Evolutionary conservation across 2,329 filamentous ascomycete genomes (phyloP).

Genomic region (Ascochyta viciae-villosae): DNA sequence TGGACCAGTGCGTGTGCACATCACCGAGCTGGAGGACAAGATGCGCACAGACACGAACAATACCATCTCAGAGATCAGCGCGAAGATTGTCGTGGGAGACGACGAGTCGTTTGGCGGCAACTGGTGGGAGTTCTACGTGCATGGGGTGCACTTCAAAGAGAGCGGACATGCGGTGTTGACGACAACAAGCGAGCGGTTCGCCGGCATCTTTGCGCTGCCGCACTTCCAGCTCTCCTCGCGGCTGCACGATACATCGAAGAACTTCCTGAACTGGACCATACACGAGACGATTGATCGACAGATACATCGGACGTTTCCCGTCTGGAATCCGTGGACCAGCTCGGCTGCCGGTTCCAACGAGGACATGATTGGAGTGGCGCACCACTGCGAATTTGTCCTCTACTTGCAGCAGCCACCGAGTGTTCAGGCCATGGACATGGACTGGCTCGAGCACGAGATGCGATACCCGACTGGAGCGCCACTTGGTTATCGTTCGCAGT

Average conservation of each 20-base stretch:
- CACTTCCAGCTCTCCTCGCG: slow-evolving; percentile 73
- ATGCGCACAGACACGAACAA: slow-evolving; percentile 42
- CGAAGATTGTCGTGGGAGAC: slow-evolving; percentile 75
- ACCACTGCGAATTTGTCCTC: slow-evolving; percentile 87
- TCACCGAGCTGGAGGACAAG: slow-evolving; percentile 62
- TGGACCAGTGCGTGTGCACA: slow-evolving; percentile 72
- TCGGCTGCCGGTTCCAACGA: slow-evolving; percentile 63
- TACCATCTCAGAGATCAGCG: slow-evolving; percentile 71
- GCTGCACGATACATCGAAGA: slow-evolving; percentile 56
- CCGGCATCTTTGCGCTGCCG: slow-evolving; percentile 88
- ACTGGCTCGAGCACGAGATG: slow-evolving; percentile 65
- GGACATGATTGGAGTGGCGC: slow-evolving; percentile 69
- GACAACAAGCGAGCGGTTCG: slow-evolving; percentile 86
- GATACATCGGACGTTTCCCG: slow-evolving; percentile 62
- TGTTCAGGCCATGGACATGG: slow-evolving; percentile 48
- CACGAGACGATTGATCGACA: slow-evolving; percentile 71
- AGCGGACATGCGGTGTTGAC: slow-evolving; percentile 81
- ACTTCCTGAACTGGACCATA: slow-evolving; percentile 76
- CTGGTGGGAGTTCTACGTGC: slow-evolving; percentile 79
- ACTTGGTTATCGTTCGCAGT: slow-evolving; percentile 57
- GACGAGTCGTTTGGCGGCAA: slow-evolving; percentile 68
- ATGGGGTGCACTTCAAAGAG: slow-evolving; percentile 86
- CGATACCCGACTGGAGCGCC: slow-evolving; percentile 65
- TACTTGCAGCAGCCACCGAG: slow-evolving; percentile 72
- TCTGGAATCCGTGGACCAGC: slow-evolving; percentile 77